Conservation (phyloP, 2,329 filamentous ascomycete genomes). For the Aspergillus versicolor region DNA sequence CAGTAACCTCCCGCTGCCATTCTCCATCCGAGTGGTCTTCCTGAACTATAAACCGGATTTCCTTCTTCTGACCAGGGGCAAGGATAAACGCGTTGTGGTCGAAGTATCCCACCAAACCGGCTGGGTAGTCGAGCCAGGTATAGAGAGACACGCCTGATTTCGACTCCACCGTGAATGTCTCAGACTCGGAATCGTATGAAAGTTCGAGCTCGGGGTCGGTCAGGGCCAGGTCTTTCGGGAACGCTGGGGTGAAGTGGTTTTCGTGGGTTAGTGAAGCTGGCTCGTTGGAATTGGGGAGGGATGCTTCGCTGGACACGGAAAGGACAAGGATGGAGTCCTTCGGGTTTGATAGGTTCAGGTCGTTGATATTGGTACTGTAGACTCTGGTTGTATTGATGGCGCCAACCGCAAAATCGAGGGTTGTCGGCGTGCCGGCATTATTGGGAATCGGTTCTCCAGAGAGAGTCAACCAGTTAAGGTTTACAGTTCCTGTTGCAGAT, state of each 20-base stretch:
- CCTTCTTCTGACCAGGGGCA: conserved; percentile 44
- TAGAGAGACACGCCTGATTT: conserved; percentile 51
- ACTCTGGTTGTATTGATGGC: conserved; percentile 54
- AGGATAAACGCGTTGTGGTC: conserved; percentile 56
- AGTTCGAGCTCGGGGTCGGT: conserved; percentile 51
- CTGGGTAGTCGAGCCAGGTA: conserved; percentile 57
- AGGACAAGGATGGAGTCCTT: conserved; percentile 46
- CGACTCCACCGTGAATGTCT: conserved; percentile 50
- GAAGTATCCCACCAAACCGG: conserved; percentile 51
- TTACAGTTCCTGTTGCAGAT: conserved; percentile 46
- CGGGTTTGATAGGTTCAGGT: conserved; percentile 33
- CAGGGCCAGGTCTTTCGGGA: conserved; percentile 47
- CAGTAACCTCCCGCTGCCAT: conserved; percentile 51
- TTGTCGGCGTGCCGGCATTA: conserved; percentile 35
- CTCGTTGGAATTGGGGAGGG: conserved; percentile 45
- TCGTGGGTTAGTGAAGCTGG: conserved; percentile 47
- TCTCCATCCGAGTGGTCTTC: conserved; percentile 44
- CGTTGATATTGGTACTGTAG: conserved; percentile 39
- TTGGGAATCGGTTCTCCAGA: conserved; percentile 43
- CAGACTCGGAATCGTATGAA: conserved; percentile 28
- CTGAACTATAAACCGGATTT: conserved; percentile 48
- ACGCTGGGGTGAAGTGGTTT: conserved; percentile 52
- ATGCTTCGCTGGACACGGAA: conserved; percentile 46
- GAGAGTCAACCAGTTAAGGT: conserved; percentile 54
- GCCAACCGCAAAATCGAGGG: conserved; percentile 46